phyloP scores from a whole-genome alignment of 2,329 filamentous ascomycete genomes.

The Colletotrichum eleusines region DNA sequence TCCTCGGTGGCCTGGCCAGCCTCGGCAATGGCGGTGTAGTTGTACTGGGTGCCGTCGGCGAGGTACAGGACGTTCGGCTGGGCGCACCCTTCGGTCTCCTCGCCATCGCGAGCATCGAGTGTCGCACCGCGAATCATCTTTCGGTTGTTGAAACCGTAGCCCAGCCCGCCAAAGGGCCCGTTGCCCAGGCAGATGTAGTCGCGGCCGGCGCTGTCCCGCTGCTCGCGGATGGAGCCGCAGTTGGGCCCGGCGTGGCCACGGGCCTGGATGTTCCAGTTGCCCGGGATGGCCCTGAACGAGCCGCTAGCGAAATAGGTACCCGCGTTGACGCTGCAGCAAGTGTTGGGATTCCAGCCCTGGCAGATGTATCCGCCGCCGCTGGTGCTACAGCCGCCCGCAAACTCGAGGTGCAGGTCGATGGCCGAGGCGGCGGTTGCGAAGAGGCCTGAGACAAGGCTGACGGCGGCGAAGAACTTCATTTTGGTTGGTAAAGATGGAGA shows the following conservation, averaged over 20 bases:
- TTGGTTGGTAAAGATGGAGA: slow-evolving; percentile 23
- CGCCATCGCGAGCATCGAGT: slow-evolving; percentile 22
- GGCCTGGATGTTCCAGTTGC: slow-evolving; percentile 20
- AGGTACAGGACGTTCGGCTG: slow-evolving; percentile 34
- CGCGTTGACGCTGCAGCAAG: slow-evolving; percentile 32
- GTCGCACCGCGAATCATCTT: slow-evolving; percentile 33
- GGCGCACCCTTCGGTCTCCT: slow-evolving; percentile 19
- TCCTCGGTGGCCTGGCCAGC: slow-evolving; percentile 25
- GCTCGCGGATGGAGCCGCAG: slow-evolving; percentile 26
- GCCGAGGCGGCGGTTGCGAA: slow-evolving; percentile 33
- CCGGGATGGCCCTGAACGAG: slow-evolving; percentile 31
- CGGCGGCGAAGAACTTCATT: slow-evolving; percentile 25
- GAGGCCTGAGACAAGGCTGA: slow-evolving; percentile 29
- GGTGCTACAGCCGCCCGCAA: slow-evolving; percentile 32
- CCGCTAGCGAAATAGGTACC: slow-evolving; percentile 22
- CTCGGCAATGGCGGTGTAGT: slow-evolving; percentile 33
- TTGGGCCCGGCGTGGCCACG: slow-evolving; percentile 29
- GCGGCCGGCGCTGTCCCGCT: slow-evolving; percentile 26
- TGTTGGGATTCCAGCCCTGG: slow-evolving; percentile 5
- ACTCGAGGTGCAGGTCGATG: slow-evolving; percentile 34
- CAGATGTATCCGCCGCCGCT: slow-evolving; percentile 15
- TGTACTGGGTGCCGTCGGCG: slow-evolving; percentile 36
- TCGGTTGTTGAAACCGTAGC: slow-evolving; percentile 25
- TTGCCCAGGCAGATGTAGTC: slow-evolving; percentile 25
- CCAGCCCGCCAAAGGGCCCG: slow-evolving; percentile 20